Evolutionary conservation across 2,329 filamentous ascomycete genomes (phyloP), one percentile per base, ranked within the genome.

Genomic region (Parasarocladium wereldwijsianum): DNA sequence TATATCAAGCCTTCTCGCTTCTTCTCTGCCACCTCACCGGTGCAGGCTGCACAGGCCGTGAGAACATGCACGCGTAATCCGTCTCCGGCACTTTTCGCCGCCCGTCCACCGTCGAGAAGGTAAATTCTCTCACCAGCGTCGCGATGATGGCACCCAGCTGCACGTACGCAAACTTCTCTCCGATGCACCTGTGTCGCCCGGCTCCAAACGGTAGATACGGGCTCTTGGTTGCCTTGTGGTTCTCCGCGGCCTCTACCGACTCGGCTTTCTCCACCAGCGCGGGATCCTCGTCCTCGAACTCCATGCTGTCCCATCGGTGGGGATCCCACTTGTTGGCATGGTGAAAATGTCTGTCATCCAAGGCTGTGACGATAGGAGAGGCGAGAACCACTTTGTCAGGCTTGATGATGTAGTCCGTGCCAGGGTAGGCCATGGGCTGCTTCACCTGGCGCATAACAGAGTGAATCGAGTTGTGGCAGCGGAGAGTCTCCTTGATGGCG

Each of bases 101-200:
- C 0, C 66, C 72, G 32, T 70, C 63, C 5, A 66, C 38, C 25
- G 73, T 76, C 27, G 46, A 53, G 25, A 81, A 58, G 45, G 63
- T 69, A 44, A 81, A 66, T 27, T 70, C 55, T 8, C 74, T 56
- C 8, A 81, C 64, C 35, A 81, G 49, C 0, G 64, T 70, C 1
- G 65, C 63, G 15, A 81, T 51, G 36, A 83, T 80, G 7, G 70
- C 70, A 11, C 64, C 62, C 24, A 83, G 47, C 43, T 83, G 77
- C 25, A 78, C 51, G 41, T 82, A 81, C 1, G 77, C 76, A 47
- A 82, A 83, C 46, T 80, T 76, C 55, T 83, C 78, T 12, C 78
- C 78, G 34, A 84, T 80, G 42, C 78, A 83, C 13, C 78, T 60
- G 48, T 84, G 77, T 25, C 78, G 59, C 1, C 77, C 78, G 0